phyloP scores from a whole-genome alignment of 2,329 filamentous ascomycete species.

The Pezicula radicicola region DNA sequence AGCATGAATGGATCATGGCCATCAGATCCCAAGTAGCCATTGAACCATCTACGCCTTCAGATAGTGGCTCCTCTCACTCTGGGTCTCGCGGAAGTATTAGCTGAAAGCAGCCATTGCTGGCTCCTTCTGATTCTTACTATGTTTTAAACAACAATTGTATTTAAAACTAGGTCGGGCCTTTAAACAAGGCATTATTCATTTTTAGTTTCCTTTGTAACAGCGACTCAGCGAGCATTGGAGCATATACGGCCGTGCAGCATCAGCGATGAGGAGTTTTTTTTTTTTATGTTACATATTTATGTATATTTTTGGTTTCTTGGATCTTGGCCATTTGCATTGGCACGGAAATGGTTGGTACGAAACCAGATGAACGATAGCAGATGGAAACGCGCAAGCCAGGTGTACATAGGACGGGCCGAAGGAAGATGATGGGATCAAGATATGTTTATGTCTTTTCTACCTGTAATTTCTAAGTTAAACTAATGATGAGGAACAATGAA shows the following conservation, averaged over 20 bases:
- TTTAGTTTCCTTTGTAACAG: slow-evolving; percentile 9
- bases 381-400: not conserved
- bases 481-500: not conserved
- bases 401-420: not conserved
- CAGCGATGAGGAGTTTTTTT: slow-evolving; percentile 17
- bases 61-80: slow-evolving; percentile 30
- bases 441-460: not conserved
- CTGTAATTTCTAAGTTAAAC: not conserved
- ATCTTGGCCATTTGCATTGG: not conserved
- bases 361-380: not conserved
- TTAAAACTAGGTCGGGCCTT: too few relatives aligned
- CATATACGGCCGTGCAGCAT: slow-evolving; percentile 14
- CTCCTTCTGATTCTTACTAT: not conserved
- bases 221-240: slow-evolving; percentile 12
- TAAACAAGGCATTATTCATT: not conserved
- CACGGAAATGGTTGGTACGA: slow-evolving; percentile 3
- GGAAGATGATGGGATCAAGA: not conserved
- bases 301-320: not conserved
- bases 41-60: slow-evolving; percentile 61
- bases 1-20: slow-evolving; percentile 85
- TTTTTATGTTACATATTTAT: not conserved
- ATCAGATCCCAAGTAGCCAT: slow-evolving; percentile 61
- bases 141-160: not conserved
- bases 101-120: slow-evolving; percentile 1
- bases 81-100: slow-evolving; percentile 21